Evolutionary conservation across 108 stramenopile genomes (phyloP), one percentile per base, ranked within the genome.

Genomic region (Skeletonema grethae): DNA sequence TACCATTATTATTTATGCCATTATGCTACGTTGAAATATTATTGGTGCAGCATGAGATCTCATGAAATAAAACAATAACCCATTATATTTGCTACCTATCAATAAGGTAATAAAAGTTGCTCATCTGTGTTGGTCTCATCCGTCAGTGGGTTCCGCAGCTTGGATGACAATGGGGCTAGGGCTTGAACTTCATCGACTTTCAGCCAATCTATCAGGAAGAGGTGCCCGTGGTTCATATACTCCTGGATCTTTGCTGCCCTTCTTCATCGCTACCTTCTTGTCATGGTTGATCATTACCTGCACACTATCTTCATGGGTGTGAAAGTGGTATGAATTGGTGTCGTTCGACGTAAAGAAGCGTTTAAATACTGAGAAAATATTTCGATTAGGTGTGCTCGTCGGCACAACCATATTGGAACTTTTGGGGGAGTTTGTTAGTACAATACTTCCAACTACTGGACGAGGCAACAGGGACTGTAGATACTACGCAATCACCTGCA

Each of bases 231-330:
- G 59, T 20, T 46, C 39, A 53, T 76, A 76, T 0, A 62, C 75
- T 20, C 48, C 63, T 18, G 2, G 3, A 32, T n/a, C 50, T 10
- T 35, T 12, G 4, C 5, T 48, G 1, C 75, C 75, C 5, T 64
- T 38, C 29, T 69, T 61, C n/a, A 34, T 38, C 12, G 58, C 59
- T 41, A 5, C 24, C 7, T 76, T 34, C 3, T 31, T 57, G 28
- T 76, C 75, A 57, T 76, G 75, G 24, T 61, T 61, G 7, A 76
- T 53, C 75, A 76, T 76, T 4, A 76, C 75, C 36, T 76, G 75
- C 4, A 76, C 67, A 38, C 62, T 63, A 22, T 61, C 60, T 10
- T 61, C 60, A 35, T 32, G 1, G 0, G 60, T 32, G 34, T 61
- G 60, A 36, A 61, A 61, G 30, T 35, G 60, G 0, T 18, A 8